Percentiles rank a stretch among this genome's conserved stretches.
phyloP scores from a whole-genome alignment of 805 yeast species.

The Osmozyma mogii region DNA sequence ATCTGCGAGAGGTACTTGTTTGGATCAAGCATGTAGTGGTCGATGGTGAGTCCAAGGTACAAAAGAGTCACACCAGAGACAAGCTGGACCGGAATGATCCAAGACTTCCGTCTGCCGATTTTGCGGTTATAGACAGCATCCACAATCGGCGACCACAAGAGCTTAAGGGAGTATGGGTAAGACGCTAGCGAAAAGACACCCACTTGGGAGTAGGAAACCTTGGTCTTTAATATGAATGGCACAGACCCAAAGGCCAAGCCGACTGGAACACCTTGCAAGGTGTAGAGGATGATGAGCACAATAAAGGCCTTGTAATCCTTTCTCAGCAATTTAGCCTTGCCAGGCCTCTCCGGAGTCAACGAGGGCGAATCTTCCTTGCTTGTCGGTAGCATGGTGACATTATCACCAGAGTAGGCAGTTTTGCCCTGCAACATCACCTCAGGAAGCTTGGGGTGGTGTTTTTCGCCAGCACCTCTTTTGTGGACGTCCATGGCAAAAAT shows the following conservation, averaged over 20 bases:
- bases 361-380: no score
- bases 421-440: no score
- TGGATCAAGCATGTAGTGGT: constrained; percentile 43
- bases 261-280: constrained; percentile 94
- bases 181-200: constrained; percentile 89
- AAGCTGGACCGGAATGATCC: constrained; percentile 91
- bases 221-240: constrained; percentile 81
- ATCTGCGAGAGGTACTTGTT: constrained; percentile 43
- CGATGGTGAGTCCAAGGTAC: constrained; percentile 53
- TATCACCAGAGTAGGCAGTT: no score
- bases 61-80: constrained; percentile 67
- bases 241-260: constrained; percentile 93
- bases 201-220: constrained; percentile 77
- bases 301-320: constrained; percentile 34
- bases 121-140: constrained; percentile 68
- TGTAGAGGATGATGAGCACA: constrained; percentile 64
- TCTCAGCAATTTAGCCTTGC: constrained; percentile 5
- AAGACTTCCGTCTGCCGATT: constrained; percentile 78
- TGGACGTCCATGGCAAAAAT: no score
- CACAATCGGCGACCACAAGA: constrained; percentile 93
- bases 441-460: no score
- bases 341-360: no score
- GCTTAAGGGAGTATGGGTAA: constrained; percentile 87
- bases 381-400: no score
- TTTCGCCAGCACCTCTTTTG: no score